Evolutionary conservation across 2,329 filamentous ascomycete genomes (phyloP).

Genomic region (Diaporthe helianthi): DNA sequence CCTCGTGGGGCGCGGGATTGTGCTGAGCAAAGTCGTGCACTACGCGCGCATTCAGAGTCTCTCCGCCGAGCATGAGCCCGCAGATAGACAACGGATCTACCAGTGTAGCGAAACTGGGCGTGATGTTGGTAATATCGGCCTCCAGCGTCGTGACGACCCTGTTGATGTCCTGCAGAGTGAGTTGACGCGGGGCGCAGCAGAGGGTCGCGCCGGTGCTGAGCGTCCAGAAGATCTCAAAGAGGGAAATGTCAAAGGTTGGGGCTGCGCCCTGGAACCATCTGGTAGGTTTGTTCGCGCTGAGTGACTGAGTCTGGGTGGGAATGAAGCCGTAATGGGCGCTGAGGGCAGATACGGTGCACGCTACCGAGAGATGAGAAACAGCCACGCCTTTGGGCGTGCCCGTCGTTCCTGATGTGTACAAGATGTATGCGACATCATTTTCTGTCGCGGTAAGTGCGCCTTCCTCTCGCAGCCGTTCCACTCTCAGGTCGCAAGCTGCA

Average conservation of each 20-base stretch:
- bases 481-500: background rate
- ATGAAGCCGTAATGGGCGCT: conserved; percentile 37
- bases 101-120: conserved; percentile 44
- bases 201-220: conserved; percentile 26
- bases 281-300: conserved; percentile 39
- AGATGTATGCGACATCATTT: conserved; percentile 42
- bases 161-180: conserved; percentile 35
- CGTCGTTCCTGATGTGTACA: conserved; percentile 46
- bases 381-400: conserved; percentile 45
- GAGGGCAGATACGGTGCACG: conserved; percentile 44
- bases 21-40: conserved; percentile 42
- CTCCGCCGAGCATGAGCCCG: conserved; percentile 45
- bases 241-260: conserved; percentile 33
- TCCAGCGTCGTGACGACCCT: conserved; percentile 35
- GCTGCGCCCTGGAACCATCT: conserved; percentile 30
- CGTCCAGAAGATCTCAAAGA: conserved; percentile 29
- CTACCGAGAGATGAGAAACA: conserved; percentile 39
- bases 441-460: background rate
- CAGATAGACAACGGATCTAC: conserved; percentile 34
- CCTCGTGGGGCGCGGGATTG: conserved; percentile 18
- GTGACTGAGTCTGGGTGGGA: conserved; percentile 38
- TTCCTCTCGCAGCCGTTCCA: conserved; percentile 19
- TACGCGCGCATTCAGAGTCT: conserved; percentile 43
- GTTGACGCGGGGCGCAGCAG: conserved; percentile 20
- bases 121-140: conserved; percentile 48